phyloP scores from a whole-genome alignment of 23 red algal species.

The Pyropia haitanensis region DNA sequence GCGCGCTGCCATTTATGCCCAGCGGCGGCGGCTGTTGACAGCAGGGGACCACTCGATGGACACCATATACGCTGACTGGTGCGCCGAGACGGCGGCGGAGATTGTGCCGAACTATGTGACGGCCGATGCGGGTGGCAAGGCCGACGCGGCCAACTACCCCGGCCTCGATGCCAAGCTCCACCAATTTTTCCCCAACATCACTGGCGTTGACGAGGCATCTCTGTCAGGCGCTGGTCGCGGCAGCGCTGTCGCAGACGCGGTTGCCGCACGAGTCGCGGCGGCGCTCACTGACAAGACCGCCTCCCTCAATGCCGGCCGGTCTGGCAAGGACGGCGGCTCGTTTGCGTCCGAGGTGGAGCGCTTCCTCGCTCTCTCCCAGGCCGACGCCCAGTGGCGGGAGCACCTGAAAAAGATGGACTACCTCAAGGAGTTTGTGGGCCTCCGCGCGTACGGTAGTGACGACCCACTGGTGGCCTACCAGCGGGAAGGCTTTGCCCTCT shows the following conservation, averaged over 20 bases:
- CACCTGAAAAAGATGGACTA: slow-evolving; percentile 83
- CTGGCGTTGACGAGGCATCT: slow-evolving; percentile 2
- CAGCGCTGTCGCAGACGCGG: slow-evolving; percentile 3
- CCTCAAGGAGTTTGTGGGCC: slow-evolving; percentile 67
- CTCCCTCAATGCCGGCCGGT: slow-evolving; percentile 3
- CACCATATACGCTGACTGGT: slow-evolving; percentile 26
- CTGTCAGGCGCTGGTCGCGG: slow-evolving; percentile 5
- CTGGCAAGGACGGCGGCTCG: not conserved
- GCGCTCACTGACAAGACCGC: slow-evolving; percentile 7
- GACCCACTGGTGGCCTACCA: slow-evolving; percentile 80
- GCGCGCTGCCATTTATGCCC: slow-evolving; percentile 54
- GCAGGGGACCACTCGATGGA: slow-evolving; percentile 16
- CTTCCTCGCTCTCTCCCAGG: slow-evolving; percentile 69
- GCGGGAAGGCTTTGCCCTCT: slow-evolving; percentile 64
- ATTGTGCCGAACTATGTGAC: slow-evolving; percentile 28
- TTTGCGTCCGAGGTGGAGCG: slow-evolving; percentile 33
- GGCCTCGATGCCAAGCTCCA: slow-evolving; percentile 41
- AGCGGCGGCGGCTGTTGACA: slow-evolving; percentile 34
- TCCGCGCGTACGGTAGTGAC: slow-evolving; percentile 48
- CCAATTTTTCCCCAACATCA: slow-evolving; percentile 59
- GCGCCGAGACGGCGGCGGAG: slow-evolving; percentile 29
- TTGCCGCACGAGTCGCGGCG: slow-evolving; percentile 4
- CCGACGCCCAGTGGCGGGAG: slow-evolving; percentile 77
- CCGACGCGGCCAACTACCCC: slow-evolving; percentile 17
- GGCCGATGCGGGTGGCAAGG: slow-evolving; percentile 11